Evolutionary conservation across 768 basidiomycete species (phyloP).

Genomic region (Mycena metata): DNA sequence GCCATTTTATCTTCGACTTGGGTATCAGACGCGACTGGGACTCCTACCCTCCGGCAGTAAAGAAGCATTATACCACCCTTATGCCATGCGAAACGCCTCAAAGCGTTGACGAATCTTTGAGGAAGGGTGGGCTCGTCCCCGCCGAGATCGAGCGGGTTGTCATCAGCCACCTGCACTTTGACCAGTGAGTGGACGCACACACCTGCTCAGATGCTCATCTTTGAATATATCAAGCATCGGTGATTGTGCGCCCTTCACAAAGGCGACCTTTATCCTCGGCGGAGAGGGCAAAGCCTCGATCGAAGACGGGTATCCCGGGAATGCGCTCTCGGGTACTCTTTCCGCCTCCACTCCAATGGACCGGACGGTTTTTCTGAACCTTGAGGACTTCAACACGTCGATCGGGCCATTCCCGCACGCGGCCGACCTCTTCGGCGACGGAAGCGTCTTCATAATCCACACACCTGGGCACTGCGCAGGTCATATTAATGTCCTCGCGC

Average conservation of each 20-base stretch:
- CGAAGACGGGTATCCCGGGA: constrained; percentile 56
- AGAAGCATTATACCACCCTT: constrained; percentile 31
- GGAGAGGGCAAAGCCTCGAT: constrained; percentile 53
- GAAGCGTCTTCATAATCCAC: constrained; percentile 70
- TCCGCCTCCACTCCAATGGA: constrained; percentile 53
- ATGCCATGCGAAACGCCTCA: constrained; percentile 47
- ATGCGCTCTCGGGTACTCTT: constrained; percentile 51
- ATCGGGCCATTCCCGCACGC: constrained; percentile 67
- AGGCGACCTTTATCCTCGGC: constrained; percentile 63
- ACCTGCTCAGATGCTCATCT: too few species aligned
- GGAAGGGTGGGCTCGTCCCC: constrained; percentile 61
- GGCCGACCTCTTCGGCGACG: constrained; percentile 69
- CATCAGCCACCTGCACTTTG: constrained; percentile 69
- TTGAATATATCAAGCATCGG: constrained; percentile 52
- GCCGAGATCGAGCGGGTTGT: constrained; percentile 59
- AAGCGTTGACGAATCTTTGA: constrained; percentile 62
- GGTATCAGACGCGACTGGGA: constrained; percentile 65
- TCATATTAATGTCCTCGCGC: constrained; percentile 67
- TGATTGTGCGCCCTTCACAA: constrained; percentile 59
- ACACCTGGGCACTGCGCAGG: constrained; percentile 70
- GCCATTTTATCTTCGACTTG: constrained; percentile 67
- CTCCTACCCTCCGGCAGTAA: constrained; percentile 52
- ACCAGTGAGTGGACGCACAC: constrained; percentile 47
- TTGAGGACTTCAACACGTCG: constrained; percentile 49
- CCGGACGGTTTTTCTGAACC: constrained; percentile 55